Base-by-base conservation (phyloP, 1,139 yeast genomes). In the Debaryomycetaceae sp. region DNA sequence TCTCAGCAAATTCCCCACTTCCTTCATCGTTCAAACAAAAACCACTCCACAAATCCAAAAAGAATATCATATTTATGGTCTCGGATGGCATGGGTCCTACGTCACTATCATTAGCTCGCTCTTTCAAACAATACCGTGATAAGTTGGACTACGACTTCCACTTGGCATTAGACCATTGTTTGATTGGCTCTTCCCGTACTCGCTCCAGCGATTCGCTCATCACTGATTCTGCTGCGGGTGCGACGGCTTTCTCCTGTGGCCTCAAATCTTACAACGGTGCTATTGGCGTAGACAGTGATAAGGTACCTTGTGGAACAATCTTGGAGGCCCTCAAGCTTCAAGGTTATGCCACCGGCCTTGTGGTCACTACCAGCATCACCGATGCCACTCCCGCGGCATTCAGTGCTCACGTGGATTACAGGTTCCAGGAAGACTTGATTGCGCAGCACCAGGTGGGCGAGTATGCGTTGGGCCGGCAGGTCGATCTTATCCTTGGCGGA, bases 1-100 rank as follows among this genome's bases (percentile, higher is more conserved):
- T n/a, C n/a, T n/a, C n/a, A n/a, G n/a, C n/a, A n/a, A n/a, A n/a
- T n/a, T n/a, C n/a, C n/a, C n/a, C n/a, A n/a, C n/a, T n/a, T n/a
- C n/a, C n/a, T n/a, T n/a, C n/a, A n/a, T n/a, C n/a, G n/a, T n/a
- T n/a, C n/a, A n/a, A n/a, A n/a, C n/a, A n/a, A n/a, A n/a, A n/a
- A n/a, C n/a, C n/a, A n/a, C n/a, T n/a, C n/a, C 33, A 32, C 26
- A 29, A 28, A 23, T 32, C 30, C 30, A 40, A 39, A 34, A 43
- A 43, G 39, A 49, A 50, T 27, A 41, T 50, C 29, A 49, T 50
- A 23, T 48, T 50, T 38, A 45, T 50, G 53, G 55, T 50, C 30
- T 44, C 54, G 14, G 55, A 50, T 27, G 55, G 55, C 3, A 50
- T 48, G 53, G 55, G 55, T 8, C 53, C 55, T 2, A 53, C 53